Percentiles rank a stretch among this genome's conserved stretches.
phyloP scores from a whole-genome alignment of 352 stramenopile species.

The Globisporangium sylvaticum region DNA sequence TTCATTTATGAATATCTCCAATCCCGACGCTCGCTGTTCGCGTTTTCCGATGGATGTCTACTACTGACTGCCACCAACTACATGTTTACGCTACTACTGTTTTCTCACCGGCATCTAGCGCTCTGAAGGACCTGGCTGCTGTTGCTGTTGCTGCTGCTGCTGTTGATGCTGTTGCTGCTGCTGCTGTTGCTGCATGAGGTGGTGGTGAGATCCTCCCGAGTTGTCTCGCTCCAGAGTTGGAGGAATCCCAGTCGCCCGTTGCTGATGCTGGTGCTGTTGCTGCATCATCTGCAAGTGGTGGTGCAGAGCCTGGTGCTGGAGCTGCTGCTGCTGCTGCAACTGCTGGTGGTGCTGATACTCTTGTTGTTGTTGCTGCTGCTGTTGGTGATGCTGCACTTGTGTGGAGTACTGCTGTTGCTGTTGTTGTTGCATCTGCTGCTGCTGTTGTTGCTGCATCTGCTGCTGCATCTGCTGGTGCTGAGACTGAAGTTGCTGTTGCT shows the following conservation, averaged over 20 bases:
- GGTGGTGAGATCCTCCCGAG: conserved; percentile 29
- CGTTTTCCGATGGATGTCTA: not conserved
- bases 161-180: conserved; percentile 24
- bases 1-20: conserved; percentile 10
- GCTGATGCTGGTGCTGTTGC: conserved; percentile 44
- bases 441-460: conserved; percentile 14
- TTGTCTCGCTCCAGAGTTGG: conserved; percentile 14
- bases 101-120: conserved; percentile 4
- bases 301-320: conserved; percentile 43
- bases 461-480: conserved; percentile 22
- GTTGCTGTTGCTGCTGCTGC: not conserved
- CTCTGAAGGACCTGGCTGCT: conserved; percentile 9
- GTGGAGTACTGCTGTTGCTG: conserved; percentile 30
- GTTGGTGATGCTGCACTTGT: conserved; percentile 32
- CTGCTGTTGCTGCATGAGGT: conserved; percentile 42
- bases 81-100: not conserved
- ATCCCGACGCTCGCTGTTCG: conserved; percentile 16
- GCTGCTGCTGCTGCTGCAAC: conserved; percentile 38
- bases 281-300: conserved; percentile 44
- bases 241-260: conserved; percentile 18
- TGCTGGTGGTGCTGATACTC: conserved; percentile 43
- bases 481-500: conserved; percentile 30
- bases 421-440: conserved; percentile 13
- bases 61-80: not conserved
- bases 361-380: conserved; percentile 44